phyloP scores from a whole-genome alignment of 352 stramenopile genomes.

The Aphanomyces cochlioides region DNA sequence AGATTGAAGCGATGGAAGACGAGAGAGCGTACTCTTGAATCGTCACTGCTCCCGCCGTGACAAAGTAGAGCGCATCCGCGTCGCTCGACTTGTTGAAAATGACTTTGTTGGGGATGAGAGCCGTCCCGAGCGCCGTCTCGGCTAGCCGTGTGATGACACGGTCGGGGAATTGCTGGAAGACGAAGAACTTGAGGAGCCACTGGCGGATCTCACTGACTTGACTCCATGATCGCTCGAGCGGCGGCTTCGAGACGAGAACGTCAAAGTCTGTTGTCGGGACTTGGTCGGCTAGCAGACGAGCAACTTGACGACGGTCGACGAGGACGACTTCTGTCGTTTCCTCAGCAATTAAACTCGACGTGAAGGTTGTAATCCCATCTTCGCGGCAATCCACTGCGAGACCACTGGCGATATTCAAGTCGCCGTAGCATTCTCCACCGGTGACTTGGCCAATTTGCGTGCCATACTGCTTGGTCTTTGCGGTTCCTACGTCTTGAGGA shows the following conservation, averaged over 20 bases:
- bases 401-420: conserved; percentile 14
- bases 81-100: conserved; percentile 30
- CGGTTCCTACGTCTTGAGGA: too few species aligned
- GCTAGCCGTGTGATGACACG: neutral
- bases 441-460: conserved; percentile 4
- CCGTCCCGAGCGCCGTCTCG: neutral
- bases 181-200: conserved; percentile 1
- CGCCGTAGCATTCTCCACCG: conserved; percentile 14
- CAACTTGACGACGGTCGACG: conserved; percentile 2
- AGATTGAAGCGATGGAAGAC: neutral
- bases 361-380: neutral
- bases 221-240: neutral
- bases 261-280: neutral
- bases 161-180: conserved; percentile 26
- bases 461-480: neutral
- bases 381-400: neutral
- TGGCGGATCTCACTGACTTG: neutral
- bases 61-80: conserved; percentile 23
- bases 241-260: neutral
- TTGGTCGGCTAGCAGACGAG: neutral
- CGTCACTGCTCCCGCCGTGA: neutral
- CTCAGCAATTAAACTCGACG: neutral
- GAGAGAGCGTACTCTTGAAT: conserved; percentile 5
- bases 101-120: conserved; percentile 4
- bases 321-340: conserved; percentile 21